A percentile compares a stretch with the other conserved stretches of the same genome.
Conservation (phyloP, 768 basidiomycete species). For the Chiua virens region DNA sequence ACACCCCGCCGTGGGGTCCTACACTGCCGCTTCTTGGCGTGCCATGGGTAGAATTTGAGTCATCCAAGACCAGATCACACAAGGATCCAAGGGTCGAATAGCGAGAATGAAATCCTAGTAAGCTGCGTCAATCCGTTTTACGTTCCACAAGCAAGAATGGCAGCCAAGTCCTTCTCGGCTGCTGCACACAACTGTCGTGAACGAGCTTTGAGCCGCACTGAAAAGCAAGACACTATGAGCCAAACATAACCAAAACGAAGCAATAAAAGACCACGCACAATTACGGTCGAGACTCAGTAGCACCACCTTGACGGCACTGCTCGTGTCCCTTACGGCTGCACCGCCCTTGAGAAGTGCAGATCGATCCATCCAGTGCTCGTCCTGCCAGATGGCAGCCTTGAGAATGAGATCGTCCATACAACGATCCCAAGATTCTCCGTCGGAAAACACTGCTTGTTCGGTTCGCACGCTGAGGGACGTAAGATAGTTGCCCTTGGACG, state of each 20-base stretch:
- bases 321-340: slow-evolving; percentile 36
- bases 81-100: background rate
- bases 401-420: slow-evolving; percentile 96
- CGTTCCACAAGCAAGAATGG: slow-evolving; percentile 50
- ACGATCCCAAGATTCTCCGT: slow-evolving; percentile 51
- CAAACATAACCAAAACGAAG: slow-evolving; percentile 11
- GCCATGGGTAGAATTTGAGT: slow-evolving; percentile 21
- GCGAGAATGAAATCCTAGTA: background rate
- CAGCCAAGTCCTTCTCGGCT: slow-evolving; percentile 81
- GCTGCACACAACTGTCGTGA: slow-evolving; percentile 83
- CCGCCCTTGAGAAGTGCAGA: slow-evolving; percentile 59
- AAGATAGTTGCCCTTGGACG: slow-evolving; percentile 92
- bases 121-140: slow-evolving; percentile 11
- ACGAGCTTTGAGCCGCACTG: slow-evolving; percentile 89
- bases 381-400: slow-evolving; percentile 90
- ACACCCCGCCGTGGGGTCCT: slow-evolving; percentile 1
- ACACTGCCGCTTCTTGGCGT: slow-evolving; percentile 24
- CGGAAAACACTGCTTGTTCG: slow-evolving; percentile 77
- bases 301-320: slow-evolving; percentile 74
- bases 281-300: slow-evolving; percentile 92
- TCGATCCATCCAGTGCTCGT: slow-evolving; percentile 89
- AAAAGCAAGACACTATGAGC: slow-evolving; percentile 7
- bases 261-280: slow-evolving; percentile 48
- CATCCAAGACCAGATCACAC: slow-evolving; percentile 10
- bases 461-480: slow-evolving; percentile 76